Evolutionary conservation across 2,329 filamentous ascomycete genomes (phyloP), one percentile per base, ranked within the genome.

Genomic region (Microsporum audouinii): DNA sequence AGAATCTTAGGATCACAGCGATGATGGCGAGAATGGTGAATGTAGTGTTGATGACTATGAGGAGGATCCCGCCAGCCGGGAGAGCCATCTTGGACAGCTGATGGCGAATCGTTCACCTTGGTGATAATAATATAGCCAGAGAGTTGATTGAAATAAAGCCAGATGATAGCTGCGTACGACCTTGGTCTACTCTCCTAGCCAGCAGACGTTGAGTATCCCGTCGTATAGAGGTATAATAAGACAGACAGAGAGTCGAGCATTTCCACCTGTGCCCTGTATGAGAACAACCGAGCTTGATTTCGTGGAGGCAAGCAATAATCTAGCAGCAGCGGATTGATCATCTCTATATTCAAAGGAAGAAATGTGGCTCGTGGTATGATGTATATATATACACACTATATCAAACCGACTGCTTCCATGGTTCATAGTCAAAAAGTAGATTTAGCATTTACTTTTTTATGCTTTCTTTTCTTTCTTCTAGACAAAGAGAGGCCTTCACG

Each of bases 1-100:
- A 59, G 41, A 59, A 59, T 27, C 57, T 33, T 6, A 59, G 57
- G 23, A 34, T 36, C 23, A 59, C 57, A 3, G 57, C 57, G 27
- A 33, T 27, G 41, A 33, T 38, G 8, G 57, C 57, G 17, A 59
- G 43, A 10, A 7, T n/a, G 8, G 33, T 47, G 12, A 59, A 59
- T 17, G 27, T 41, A 14, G 57, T 36, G 41, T 47, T 49, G 36
- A 59, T 29, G 29, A 12, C 10, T 14, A 59, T 36, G 10, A 59
- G 39, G 10, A 41, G 10, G 17, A 59, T 8, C 23, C 33, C 31
- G 5, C 36, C 36, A n/a, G 33, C 6, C 5, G 55, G 55, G 36
- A 57, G 38, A 2, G 5, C 55, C 55, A 57, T 57, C 3, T 57
- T 57, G 8, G 29, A 29, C n/a, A 23, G 31, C n/a, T 56, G 7